Conservation (phyloP, 1,139 yeast genomes). For the Candida tetrigidarum region DNA sequence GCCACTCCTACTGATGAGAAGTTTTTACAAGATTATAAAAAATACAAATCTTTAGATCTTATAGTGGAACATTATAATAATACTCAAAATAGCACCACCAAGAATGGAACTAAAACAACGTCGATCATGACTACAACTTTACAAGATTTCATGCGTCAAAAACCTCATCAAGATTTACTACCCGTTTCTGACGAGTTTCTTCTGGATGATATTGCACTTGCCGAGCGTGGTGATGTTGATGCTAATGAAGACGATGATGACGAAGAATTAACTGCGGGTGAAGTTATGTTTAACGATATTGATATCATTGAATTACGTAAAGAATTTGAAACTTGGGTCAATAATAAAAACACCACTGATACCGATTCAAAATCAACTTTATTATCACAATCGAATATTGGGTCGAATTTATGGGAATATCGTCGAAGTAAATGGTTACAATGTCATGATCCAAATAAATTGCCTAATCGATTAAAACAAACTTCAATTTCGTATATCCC, state of each 20-base stretch:
- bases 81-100: slow-evolving; percentile 11
- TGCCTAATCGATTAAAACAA: slow-evolving; percentile 22
- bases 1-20: slow-evolving; percentile 28
- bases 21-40: slow-evolving; percentile 38
- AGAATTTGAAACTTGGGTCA: slow-evolving; percentile 24
- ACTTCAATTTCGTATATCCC: slow-evolving; percentile 44
- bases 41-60: slow-evolving; percentile 38
- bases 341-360: slow-evolving; percentile 11
- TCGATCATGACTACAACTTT: slow-evolving; percentile 17
- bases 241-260: slow-evolving; percentile 17
- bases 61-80: slow-evolving; percentile 25
- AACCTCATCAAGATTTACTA: slow-evolving; percentile 6
- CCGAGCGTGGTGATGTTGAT: too few relatives aligned
- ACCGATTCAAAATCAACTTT: slow-evolving; percentile 18
- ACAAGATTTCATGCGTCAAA: slow-evolving; percentile 33
- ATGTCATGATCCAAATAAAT: slow-evolving; percentile 19
- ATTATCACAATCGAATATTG: slow-evolving; percentile 29
- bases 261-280: slow-evolving; percentile 22
- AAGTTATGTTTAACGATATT: slow-evolving; percentile 26
- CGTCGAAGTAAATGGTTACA: slow-evolving; percentile 63
- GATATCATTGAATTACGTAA: slow-evolving; percentile 32
- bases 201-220: slow-evolving; percentile 17
- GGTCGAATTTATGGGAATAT: slow-evolving; percentile 60
- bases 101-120: slow-evolving; percentile 9
- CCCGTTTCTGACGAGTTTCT: slow-evolving; percentile 20